These are phyloP conservation scores for Leucosporidium creatinivorum DNA, from an alignment of 768 basidiomycete species.

Conservation along the genomic window DNA sequence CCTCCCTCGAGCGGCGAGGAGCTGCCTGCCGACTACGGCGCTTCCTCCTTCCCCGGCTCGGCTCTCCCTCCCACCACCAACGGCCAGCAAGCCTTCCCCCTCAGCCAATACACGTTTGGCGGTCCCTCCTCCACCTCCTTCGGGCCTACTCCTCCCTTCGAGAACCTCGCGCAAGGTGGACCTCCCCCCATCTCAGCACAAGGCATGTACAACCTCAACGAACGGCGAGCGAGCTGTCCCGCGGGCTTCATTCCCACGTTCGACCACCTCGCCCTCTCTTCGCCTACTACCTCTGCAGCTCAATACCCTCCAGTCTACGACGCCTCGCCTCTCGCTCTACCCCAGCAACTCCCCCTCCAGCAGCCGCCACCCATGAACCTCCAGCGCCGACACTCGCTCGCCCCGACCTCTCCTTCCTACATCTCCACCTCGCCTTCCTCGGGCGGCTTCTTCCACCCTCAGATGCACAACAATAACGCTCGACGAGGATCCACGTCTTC, in stretches of 20 bases:
- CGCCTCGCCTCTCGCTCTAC: neutral
- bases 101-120: neutral
- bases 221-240: constrained; percentile 9
- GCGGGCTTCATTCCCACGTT: neutral
- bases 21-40: neutral
- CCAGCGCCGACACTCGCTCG: neutral
- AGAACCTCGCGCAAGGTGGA: neutral
- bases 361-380: neutral
- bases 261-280: constrained; percentile 1
- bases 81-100: neutral
- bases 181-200: neutral
- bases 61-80: neutral
- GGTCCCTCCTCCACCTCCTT: neutral
- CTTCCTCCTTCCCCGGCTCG: neutral
- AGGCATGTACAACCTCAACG: neutral
- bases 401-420: neutral
- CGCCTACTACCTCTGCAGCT: neutral
- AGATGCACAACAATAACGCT: neutral
- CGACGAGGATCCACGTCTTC: neutral
- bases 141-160: neutral
- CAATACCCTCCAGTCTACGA: neutral
- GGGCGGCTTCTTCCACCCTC: neutral
- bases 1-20: constrained; percentile 9
- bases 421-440: neutral
- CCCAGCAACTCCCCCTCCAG: neutral